These are phyloP conservation scores for Aegilops umbellulata DNA, from an alignment of 176 grass and related monocot genomes.

Conservation along the genomic window DNA sequence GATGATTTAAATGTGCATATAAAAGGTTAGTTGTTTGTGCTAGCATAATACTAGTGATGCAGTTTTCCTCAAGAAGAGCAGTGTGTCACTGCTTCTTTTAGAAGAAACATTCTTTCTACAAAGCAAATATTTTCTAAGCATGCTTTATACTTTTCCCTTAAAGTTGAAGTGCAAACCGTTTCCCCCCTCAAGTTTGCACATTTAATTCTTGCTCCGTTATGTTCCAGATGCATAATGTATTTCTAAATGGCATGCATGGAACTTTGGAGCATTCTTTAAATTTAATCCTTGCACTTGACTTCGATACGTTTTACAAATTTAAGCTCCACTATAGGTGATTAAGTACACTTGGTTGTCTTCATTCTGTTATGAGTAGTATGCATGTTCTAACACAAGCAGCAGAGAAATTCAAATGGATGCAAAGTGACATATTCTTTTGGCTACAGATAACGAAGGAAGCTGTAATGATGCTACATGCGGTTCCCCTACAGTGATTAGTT, in stretches of 20 bases:
- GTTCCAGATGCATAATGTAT: neutral
- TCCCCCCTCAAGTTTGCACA: neutral
- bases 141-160: neutral
- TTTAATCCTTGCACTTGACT: neutral
- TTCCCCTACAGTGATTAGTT: conserved; percentile 76
- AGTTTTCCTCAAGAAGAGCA: neutral
- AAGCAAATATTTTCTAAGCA: conserved; percentile 7
- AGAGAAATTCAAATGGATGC: neutral
- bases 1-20: conserved; percentile 22
- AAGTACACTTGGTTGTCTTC: neutral
- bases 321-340: neutral
- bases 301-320: conserved; percentile 2
- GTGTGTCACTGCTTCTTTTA: neutral
- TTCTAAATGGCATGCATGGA: neutral
- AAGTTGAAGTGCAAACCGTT: neutral
- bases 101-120: neutral
- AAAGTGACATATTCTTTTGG: conserved; percentile 30
- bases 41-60: neutral
- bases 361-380: conserved; percentile 16
- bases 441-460: conserved; percentile 42
- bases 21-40: conserved; percentile 46
- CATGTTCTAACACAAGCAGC: neutral
- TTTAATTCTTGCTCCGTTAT: neutral
- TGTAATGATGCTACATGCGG: conserved; percentile 54
- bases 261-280: conserved; percentile 3